A percentile compares a stretch with the other conserved stretches of the same genome.
Evolutionary conservation across 192 early-diverging fungal species (phyloP).

Genomic region (Irineochytrium annulatum): DNA sequence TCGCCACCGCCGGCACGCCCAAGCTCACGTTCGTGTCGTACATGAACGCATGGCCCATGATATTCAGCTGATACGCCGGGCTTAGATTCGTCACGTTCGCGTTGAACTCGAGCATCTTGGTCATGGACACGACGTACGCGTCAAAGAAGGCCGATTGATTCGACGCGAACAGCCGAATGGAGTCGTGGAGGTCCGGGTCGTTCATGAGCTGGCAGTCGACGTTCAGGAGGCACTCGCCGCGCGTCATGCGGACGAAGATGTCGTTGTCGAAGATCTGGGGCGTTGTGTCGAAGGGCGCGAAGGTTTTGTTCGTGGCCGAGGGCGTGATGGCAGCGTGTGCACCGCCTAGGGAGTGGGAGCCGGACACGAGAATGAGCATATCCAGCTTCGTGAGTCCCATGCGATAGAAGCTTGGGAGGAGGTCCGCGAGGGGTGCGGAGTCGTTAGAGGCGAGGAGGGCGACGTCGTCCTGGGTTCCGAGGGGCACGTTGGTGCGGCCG

Average conservation of each 20-base stretch:
- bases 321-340: constrained; percentile 17
- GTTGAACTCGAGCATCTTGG: constrained; percentile 18
- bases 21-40: too few species aligned
- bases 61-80: too few species aligned
- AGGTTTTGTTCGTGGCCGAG: constrained; percentile 17
- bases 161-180: constrained; percentile 12
- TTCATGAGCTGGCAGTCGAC: constrained; percentile 25
- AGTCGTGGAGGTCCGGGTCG: constrained; percentile 15
- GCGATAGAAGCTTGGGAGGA: background rate
- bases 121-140: constrained; percentile 10
- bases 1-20: too few species aligned
- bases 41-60: too few species aligned
- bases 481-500: constrained; percentile 12
- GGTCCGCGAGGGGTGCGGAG: background rate
- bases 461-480: too few species aligned
- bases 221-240: constrained; percentile 14
- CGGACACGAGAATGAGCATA: constrained; percentile 21
- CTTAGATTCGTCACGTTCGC: too few species aligned
- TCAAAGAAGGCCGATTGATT: constrained; percentile 20
- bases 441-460: background rate
- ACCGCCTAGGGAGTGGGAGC: constrained; percentile 30
- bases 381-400: constrained; percentile 20
- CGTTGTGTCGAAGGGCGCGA: constrained; percentile 32
- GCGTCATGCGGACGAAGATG: constrained; percentile 21
- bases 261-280: constrained; percentile 36